Conservation (phyloP, 257 asterid species). For the Nyctanthes arbortristis region DNA sequence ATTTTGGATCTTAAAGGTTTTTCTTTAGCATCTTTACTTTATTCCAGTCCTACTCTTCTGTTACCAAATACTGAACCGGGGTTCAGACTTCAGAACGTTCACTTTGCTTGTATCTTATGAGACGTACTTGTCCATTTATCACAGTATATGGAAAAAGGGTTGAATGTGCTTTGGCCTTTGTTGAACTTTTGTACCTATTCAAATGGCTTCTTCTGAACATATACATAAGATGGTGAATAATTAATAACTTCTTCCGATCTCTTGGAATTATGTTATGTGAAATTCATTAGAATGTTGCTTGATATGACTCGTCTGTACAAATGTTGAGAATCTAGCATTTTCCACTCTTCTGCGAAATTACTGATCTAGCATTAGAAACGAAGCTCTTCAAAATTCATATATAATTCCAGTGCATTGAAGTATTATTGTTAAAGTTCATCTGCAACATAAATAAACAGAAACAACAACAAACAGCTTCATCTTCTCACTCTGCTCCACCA, state of each 20-base stretch:
- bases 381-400: not conserved
- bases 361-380: not conserved
- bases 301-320: no score
- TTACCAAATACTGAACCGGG: slow-evolving; percentile 11
- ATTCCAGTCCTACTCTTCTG: slow-evolving; percentile 4
- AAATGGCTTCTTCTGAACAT: no score
- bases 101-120: slow-evolving; percentile 24
- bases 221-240: no score
- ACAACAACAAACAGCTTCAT: not conserved
- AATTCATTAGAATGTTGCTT: no score
- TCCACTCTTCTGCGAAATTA: no score
- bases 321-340: no score
- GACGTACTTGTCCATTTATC: not conserved
- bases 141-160: no score
- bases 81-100: slow-evolving; percentile 23
- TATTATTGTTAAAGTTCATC: not conserved
- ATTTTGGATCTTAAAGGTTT: not conserved
- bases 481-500: slow-evolving; percentile 36
- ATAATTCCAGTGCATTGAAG: not conserved
- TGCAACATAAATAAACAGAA: not conserved
- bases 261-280: no score
- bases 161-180: no score
- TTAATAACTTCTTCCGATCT: no score
- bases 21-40: slow-evolving; percentile 11
- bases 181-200: no score